Evolutionary conservation across 148 eudicot species (phyloP).

Genomic region (Rhododendron henanense): DNA sequence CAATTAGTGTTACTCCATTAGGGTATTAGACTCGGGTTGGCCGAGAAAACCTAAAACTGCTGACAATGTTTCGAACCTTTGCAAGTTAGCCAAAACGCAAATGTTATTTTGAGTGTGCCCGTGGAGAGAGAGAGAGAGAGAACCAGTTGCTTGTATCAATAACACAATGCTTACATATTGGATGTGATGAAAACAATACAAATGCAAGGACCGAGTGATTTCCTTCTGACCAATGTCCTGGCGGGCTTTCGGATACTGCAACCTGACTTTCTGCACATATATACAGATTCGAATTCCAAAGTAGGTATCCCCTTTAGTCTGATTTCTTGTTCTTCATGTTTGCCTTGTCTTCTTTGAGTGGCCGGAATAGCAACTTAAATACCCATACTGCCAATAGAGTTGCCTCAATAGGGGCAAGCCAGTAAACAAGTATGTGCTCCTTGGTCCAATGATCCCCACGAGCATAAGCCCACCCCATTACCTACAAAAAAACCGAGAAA

Average conservation of each 20-base stretch:
- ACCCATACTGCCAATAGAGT: constrained; percentile 73
- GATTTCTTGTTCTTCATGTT: constrained; percentile 39
- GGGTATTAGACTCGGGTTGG: not conserved
- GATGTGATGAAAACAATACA: not conserved
- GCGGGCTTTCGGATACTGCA: not conserved
- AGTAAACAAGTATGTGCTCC: constrained; percentile 86
- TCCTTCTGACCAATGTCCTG: not conserved
- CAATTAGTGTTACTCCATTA: not conserved
- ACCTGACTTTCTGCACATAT: not conserved
- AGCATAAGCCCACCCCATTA: constrained; percentile 92
- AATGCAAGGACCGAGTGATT: not conserved
- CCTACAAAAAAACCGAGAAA: constrained; percentile 34
- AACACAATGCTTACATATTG: not conserved
- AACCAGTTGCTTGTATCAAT: not conserved
- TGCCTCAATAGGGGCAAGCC: constrained; percentile 87
- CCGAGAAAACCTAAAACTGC: not conserved
- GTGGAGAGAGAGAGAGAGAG: not conserved
- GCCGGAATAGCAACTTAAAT: constrained; percentile 38
- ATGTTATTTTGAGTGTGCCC: not conserved
- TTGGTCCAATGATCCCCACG: constrained; percentile 73
- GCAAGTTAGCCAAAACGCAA: not conserved
- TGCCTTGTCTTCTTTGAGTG: constrained; percentile 27
- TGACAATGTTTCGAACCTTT: not conserved
- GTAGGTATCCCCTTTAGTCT: constrained; percentile 11
- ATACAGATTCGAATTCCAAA: not conserved